Base-by-base conservation (phyloP, 352 stramenopile species). In the Phytophthora sp. region DNA sequence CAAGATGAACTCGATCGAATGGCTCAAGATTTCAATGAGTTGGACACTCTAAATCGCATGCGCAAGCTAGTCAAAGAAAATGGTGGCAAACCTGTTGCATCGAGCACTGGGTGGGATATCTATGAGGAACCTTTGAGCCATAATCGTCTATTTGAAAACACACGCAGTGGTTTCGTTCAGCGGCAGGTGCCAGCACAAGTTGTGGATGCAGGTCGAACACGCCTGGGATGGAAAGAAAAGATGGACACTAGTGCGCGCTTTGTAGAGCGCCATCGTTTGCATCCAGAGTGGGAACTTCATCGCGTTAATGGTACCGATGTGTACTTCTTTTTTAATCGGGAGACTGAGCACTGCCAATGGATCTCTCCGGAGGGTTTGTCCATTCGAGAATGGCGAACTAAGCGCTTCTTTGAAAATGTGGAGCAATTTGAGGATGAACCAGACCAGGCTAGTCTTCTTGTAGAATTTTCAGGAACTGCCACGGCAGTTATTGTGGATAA, bases 311-410 rank as follows among this genome's bases (percentile, higher is more conserved):
- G 56, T 2, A 64, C 72, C 2, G 79, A 89, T 24, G 60, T 87
- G 26, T 89, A 89, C 61, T 92, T 94, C 56, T 94, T 91, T 58
- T 90, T 85, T 51, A 83, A 94, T 54, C 74, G 69, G 17, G 62
- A 73, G 35, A 74, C 62, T 7, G 62, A 75, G 6, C 50, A 72
- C 20, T 92, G 79, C 18, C 82, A 87, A 13, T 94, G 85, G 85
- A 30, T 84, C 11, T 68, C 43, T 6, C 69, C 69, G 12, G 60
- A 74, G 2, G 69, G 74, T 11, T 60, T 72, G 1, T 53, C 72
- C 7, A 53, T 41, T 2, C 43, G 35, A 34, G 71, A 70, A 46
- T 93, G 82, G 82, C 71, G 63, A 46, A 89, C 77, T 21, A 82
- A 79, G 43, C 76, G 81, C 30, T 77, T 89, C 20, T 88, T 89